These are phyloP conservation scores for Sequoia sempervirens DNA, from an alignment of 75 land plant genomes.

Conservation along the genomic window DNA sequence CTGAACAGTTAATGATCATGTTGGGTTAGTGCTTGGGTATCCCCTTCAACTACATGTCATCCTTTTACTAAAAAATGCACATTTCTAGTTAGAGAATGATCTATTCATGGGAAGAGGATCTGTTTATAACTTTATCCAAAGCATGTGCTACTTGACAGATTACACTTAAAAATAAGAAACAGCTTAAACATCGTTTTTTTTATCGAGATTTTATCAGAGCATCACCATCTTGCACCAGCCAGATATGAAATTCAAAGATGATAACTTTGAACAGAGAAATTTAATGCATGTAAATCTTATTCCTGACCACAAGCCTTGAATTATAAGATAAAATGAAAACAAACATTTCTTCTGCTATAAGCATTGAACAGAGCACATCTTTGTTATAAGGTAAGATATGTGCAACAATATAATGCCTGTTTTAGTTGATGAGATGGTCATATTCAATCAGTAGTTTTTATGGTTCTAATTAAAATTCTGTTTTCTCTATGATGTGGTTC, in stretches of 20 bases:
- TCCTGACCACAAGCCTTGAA: neutral
- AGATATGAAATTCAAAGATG: neutral
- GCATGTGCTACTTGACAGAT: neutral
- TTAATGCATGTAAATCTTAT: neutral
- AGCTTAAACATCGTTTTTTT: neutral
- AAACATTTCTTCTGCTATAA: neutral
- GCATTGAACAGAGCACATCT: neutral
- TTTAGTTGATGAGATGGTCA: neutral
- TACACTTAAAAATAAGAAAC: neutral
- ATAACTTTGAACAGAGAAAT: neutral
- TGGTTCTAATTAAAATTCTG: neutral
- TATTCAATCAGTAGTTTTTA: neutral
- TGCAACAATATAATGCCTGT: neutral
- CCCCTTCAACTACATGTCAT: neutral
- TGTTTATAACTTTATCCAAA: neutral
- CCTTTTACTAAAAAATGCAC: neutral
- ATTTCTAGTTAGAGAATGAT: neutral
- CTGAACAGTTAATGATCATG: neutral
- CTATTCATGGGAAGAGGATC: neutral
- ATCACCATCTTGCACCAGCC: neutral
- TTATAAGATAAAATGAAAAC: neutral
- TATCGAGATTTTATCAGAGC: neutral
- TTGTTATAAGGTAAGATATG: neutral
- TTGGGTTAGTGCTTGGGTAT: neutral
- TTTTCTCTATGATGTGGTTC: constrained; percentile 4